Base-by-base conservation (phyloP, 2,329 filamentous ascomycete genomes). In the Scytalidium sp. region DNA sequence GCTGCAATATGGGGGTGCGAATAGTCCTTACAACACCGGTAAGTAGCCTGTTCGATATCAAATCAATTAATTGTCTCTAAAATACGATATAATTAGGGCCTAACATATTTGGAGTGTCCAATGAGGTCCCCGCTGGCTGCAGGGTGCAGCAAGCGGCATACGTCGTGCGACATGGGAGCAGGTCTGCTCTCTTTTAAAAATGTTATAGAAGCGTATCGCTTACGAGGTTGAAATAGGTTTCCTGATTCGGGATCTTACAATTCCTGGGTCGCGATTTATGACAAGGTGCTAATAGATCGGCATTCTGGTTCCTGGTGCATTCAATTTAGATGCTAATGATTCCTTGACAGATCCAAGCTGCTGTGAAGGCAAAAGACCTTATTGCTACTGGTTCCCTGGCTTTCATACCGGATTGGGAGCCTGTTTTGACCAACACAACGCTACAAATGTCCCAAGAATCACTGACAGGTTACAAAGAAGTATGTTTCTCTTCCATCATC, bases 401-500 rank as follows among this genome's bases (percentile, higher is more conserved):
- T 0, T 87, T 87, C 58, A 67, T 87, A 23, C 68, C 75, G 11
- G 65, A 66, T 3, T 87, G 84, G 84, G 67, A 74, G 50, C 76
- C 82, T 0, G 76, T 79, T 1, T 67, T 87, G 22, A 77, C 72
- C 1, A 68, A 81, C 50, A 78, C 81, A 0, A 64, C 66, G 0
- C 67, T 73, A 8, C 79, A 87, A 60, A 80, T 87, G 19, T 69
- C 78, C 3, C 78, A 82, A 60, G 64, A 83, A 41, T 83, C 79
- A 19, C 69, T 78, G 5, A 85, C 83, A 1, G 84, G 84, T 0
- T 81, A 79, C 59, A 83, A 84, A 56, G 84, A n/a, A n/a, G n/a
- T n/a, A n/a, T n/a, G n/a, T n/a, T n/a, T n/a, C n/a, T n/a, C n/a
- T n/a, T n/a, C n/a, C n/a, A n/a, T n/a, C n/a, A n/a, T n/a, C n/a